Percentiles rank a stretch among this genome's conserved stretches.
Evolutionary conservation across 352 stramenopile species (phyloP).

Genomic region (Phytophthora fragariae): DNA sequence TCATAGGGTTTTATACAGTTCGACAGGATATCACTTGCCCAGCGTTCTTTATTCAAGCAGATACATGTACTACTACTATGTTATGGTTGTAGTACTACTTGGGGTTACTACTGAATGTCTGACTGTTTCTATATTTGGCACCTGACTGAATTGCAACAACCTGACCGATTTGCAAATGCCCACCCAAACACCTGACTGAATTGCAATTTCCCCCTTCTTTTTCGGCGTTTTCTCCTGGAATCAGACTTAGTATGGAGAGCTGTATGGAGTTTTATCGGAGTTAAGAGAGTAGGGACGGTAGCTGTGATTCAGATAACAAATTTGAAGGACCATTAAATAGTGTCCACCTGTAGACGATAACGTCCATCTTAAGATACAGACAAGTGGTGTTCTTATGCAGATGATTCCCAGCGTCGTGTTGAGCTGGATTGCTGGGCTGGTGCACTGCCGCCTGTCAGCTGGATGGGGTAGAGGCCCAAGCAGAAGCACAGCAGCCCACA

Average conservation of each 20-base stretch:
- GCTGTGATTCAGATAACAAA: slow-evolving; percentile 8
- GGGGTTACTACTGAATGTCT: no score
- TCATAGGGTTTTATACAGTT: no score
- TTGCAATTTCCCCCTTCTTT: no score
- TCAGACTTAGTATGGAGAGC: slow-evolving; percentile 3
- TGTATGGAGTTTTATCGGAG: slow-evolving; percentile 1
- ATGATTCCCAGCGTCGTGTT: slow-evolving; percentile 17
- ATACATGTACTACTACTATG: no score
- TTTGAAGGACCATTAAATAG: not conserved
- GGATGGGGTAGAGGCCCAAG: slow-evolving; percentile 5
- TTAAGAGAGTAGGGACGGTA: not conserved
- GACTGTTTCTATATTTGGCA: no score
- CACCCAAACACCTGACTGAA: no score
- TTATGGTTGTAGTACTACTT: no score
- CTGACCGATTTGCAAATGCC: no score
- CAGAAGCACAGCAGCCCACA: not conserved
- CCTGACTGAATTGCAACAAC: no score
- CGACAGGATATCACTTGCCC: no score
- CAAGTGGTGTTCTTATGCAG: slow-evolving; percentile 2
- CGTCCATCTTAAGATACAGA: slow-evolving; percentile 10
- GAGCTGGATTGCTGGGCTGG: slow-evolving; percentile 4
- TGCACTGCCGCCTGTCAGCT: slow-evolving; percentile 24
- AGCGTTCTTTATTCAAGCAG: no score
- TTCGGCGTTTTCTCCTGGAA: slow-evolving; percentile 14
- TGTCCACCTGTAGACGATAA: slow-evolving; percentile 7